A percentile compares a stretch with the other conserved stretches of the same genome.
Conservation (phyloP, 768 basidiomycete genomes). For the Erythrobasidium yunnanense region DNA sequence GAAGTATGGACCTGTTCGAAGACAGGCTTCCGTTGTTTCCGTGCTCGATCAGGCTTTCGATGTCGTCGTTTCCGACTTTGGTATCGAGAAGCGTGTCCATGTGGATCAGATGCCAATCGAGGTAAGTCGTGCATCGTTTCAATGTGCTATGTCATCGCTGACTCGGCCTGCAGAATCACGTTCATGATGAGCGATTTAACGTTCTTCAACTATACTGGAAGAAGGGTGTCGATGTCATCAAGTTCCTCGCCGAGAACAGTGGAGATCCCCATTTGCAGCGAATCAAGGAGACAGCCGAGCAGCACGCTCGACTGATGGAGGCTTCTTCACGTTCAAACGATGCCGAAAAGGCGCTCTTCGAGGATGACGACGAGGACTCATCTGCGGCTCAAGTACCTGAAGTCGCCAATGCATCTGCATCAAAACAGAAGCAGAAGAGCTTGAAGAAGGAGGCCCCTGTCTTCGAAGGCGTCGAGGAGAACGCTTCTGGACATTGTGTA, state of each 20-base stretch:
- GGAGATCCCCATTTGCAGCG: conserved; percentile 93
- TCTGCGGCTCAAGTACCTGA: conserved; percentile 41
- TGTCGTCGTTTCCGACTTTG: conserved; percentile 88
- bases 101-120: conserved; percentile 99
- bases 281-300: conserved; percentile 83
- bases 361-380: conserved; percentile 60
- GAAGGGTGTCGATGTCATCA: conserved; percentile 68
- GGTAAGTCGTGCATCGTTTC: conserved; percentile 47
- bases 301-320: conserved; percentile 83
- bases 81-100: conserved; percentile 97
- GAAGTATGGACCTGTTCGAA: conserved; percentile 86
- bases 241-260: conserved; percentile 86
- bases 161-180: conserved; percentile 58
- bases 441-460: conserved; percentile 61
- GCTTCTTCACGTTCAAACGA: conserved; percentile 71
- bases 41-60: conserved; percentile 98
- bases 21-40: conserved; percentile 85
- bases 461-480: conserved; percentile 72
- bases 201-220: conserved; percentile 95
- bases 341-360: conserved; percentile 77
- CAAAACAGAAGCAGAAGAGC: conserved; percentile 66
- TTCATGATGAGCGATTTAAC: conserved; percentile 88
- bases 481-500: conserved; percentile 72
- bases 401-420: conserved; percentile 42
- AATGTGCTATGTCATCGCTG: not conserved